phyloP scores from a whole-genome alignment of 768 basidiomycete genomes.

The Strobilomyces confusus region DNA sequence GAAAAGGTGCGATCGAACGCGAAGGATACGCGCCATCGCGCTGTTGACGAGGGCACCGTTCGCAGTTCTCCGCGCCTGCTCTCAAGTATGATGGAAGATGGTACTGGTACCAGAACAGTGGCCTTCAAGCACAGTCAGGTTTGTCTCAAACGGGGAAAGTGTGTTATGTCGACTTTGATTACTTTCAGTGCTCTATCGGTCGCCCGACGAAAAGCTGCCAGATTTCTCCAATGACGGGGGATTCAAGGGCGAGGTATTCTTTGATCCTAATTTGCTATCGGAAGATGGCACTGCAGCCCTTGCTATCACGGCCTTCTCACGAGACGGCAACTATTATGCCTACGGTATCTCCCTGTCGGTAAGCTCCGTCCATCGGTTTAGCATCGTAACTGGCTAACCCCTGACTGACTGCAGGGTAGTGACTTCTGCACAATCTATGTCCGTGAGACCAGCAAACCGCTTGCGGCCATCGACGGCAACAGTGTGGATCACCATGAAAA shows the following conservation, averaged over 20 bases:
- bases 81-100: conserved; percentile 64
- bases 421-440: conserved; percentile 70
- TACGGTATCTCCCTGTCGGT: conserved; percentile 75
- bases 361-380: conserved; percentile 21
- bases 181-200: conserved; percentile 55
- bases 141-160: background rate
- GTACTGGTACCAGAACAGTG: conserved; percentile 82
- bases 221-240: conserved; percentile 44
- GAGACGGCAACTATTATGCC: conserved; percentile 65
- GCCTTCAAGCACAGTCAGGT: conserved; percentile 65
- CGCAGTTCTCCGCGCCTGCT: conserved; percentile 59
- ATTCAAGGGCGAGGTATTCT: conserved; percentile 65
- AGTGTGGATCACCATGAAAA: conserved; percentile 43
- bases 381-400: background rate
- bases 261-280: conserved; percentile 73
- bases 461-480: conserved; percentile 40
- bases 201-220: conserved; percentile 50
- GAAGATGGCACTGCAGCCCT: conserved; percentile 71
- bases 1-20: conserved; percentile 35
- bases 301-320: conserved; percentile 55
- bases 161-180: background rate
- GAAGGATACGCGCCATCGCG: background rate
- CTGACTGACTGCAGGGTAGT: conserved; percentile 49
- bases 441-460: conserved; percentile 56
- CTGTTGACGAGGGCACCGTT: conserved; percentile 1